These are phyloP conservation scores for Babjeviella inositovora DNA, from an alignment of 805 yeast genomes.

Conservation along the genomic window DNA sequence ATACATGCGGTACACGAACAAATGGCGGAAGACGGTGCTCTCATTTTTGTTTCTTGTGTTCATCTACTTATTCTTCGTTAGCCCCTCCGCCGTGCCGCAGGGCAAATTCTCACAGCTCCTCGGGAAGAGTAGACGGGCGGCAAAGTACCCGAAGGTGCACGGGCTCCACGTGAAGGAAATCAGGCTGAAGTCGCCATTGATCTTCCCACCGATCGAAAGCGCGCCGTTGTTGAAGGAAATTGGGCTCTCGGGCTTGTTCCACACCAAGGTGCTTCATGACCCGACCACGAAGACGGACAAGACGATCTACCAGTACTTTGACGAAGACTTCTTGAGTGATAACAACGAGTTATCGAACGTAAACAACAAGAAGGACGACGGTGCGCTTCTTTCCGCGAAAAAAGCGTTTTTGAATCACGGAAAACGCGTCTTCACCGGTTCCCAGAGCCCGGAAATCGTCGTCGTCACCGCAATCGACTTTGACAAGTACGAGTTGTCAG, in stretches of 20 bases:
- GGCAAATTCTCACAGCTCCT: no score
- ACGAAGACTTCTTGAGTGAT: slow-evolving; percentile 22
- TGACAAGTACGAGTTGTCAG: slow-evolving; percentile 40
- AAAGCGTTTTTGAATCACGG: slow-evolving; percentile 53
- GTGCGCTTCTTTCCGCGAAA: no score
- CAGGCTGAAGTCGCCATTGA: slow-evolving; percentile 31
- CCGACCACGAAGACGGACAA: slow-evolving; percentile 14
- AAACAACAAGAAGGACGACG: no score
- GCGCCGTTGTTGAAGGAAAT: slow-evolving; percentile 44
- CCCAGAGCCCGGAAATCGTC: slow-evolving; percentile 44
- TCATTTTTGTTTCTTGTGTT: no score
- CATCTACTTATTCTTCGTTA: no score
- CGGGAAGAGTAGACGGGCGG: no score
- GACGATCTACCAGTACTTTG: slow-evolving; percentile 19
- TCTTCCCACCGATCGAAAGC: slow-evolving; percentile 66
- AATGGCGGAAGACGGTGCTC: no score
- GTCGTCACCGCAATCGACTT: slow-evolving; percentile 71
- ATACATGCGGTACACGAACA: background rate
- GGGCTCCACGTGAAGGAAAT: slow-evolving; percentile 28
- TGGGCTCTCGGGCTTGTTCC: slow-evolving; percentile 33
- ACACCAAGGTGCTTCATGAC: slow-evolving; percentile 26
- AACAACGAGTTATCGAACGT: slow-evolving; percentile 21
- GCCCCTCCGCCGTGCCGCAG: no score
- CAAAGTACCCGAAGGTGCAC: slow-evolving; percentile 14
- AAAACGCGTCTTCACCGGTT: slow-evolving; percentile 25